phyloP scores from a whole-genome alignment of 371 early-diverging fungal species.

The Mortierella sp. region DNA sequence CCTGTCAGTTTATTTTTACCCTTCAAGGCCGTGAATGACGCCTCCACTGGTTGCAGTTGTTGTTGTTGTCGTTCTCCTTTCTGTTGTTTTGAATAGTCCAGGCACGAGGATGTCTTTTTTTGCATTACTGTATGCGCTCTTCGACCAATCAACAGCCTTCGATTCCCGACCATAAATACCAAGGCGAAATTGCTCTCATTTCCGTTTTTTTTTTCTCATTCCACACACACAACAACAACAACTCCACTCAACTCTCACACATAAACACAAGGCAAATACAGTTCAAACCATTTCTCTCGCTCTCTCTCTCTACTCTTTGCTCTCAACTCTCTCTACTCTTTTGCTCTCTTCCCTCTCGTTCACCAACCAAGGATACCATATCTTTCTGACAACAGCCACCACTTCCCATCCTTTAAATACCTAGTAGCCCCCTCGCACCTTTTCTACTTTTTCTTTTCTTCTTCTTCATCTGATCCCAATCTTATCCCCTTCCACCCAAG shows the following conservation, averaged over 20 bases:
- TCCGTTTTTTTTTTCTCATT: background rate
- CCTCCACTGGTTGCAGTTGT: no score
- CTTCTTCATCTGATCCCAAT: slow-evolving; percentile 25
- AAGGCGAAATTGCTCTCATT: background rate
- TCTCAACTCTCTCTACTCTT: background rate
- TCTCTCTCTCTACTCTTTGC: background rate
- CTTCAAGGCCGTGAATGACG: background rate
- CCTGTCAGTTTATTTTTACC: background rate
- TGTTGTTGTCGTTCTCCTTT: background rate
- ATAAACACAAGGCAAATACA: background rate
- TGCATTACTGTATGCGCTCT: background rate
- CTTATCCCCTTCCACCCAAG: slow-evolving; percentile 16
- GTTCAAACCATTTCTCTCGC: background rate
- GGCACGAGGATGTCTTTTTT: background rate
- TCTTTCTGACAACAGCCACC: background rate
- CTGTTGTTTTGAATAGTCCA: background rate
- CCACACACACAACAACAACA: background rate
- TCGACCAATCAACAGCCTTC: background rate
- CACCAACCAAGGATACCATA: slow-evolving; percentile 7
- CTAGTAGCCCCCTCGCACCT: background rate
- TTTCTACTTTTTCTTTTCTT: slow-evolving; percentile 15
- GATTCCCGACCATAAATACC: background rate
- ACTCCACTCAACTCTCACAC: background rate
- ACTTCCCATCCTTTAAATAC: background rate
- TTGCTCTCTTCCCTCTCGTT: background rate